Conservation (phyloP, 192 early-diverging fungal species). For the Podila epicladia region DNA sequence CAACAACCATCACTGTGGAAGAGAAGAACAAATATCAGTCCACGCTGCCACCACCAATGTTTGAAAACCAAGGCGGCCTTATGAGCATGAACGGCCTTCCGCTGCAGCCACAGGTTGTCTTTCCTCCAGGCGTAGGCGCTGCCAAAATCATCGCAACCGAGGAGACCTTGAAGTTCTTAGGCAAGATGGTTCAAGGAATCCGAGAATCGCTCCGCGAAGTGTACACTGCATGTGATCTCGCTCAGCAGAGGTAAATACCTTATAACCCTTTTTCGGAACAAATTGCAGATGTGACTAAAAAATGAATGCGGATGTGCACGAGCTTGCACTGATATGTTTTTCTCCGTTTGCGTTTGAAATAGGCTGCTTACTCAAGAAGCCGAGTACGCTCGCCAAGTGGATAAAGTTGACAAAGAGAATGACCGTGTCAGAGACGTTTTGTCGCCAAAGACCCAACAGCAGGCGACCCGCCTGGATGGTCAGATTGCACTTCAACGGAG, state of each 20-base stretch:
- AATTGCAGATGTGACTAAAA: too few relatives aligned
- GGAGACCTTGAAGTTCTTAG: constrained; percentile 55
- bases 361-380: constrained; percentile 50
- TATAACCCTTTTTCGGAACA: background rate
- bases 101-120: constrained; percentile 50
- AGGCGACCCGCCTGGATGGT: constrained; percentile 54
- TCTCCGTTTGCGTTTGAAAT: constrained; percentile 1
- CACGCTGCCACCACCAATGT: constrained; percentile 49
- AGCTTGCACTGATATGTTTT: constrained; percentile 10
- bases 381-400: constrained; percentile 58
- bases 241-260: constrained; percentile 29
- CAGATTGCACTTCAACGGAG: constrained; percentile 49
- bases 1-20: background rate
- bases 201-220: constrained; percentile 49
- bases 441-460: constrained; percentile 54
- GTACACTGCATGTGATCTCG: constrained; percentile 31
- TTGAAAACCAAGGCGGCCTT: constrained; percentile 46
- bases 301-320: background rate
- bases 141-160: constrained; percentile 58
- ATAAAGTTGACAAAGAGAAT: constrained; percentile 49
- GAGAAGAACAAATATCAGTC: constrained; percentile 18
- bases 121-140: constrained; percentile 51
- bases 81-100: constrained; percentile 43
- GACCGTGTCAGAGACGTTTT: constrained; percentile 51
- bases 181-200: constrained; percentile 40